Percentiles rank a stretch among this genome's conserved stretches.
These are phyloP conservation scores for Neurospora tetrasperma DNA, from an alignment of 495 filamentous ascomycete genomes.

Conservation along the genomic window DNA sequence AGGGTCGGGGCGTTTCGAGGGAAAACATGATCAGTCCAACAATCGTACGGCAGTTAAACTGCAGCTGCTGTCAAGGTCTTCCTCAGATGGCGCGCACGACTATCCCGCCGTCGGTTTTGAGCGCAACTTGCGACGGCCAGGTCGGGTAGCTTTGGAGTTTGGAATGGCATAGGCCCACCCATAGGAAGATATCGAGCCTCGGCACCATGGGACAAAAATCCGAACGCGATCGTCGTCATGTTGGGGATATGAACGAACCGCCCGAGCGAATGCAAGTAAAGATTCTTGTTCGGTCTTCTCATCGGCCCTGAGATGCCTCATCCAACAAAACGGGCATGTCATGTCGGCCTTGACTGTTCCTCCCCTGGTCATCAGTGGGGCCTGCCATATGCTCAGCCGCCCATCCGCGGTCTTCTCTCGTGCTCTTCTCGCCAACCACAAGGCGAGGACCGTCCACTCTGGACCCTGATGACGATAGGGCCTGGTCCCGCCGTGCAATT, in stretches of 20 bases:
- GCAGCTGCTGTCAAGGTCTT: background rate
- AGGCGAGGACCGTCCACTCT: background rate
- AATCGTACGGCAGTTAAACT: background rate
- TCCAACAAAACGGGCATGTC: background rate
- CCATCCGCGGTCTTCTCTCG: background rate
- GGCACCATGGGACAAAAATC: background rate
- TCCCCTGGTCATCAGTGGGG: background rate
- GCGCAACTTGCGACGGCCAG: too few relatives aligned
- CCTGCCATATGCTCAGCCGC: background rate
- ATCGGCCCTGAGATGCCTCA: background rate
- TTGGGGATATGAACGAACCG: background rate
- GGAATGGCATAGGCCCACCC: background rate
- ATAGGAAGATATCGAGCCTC: background rate
- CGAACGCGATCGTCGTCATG: background rate
- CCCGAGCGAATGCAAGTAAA: background rate
- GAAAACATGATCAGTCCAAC: background rate
- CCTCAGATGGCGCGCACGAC: background rate
- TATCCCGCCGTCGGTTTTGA: too few relatives aligned
- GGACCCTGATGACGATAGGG: slow-evolving; percentile 13
- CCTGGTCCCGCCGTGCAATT: slow-evolving; percentile 6
- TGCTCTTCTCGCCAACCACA: background rate
- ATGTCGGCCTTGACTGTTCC: background rate
- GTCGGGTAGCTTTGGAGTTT: background rate
- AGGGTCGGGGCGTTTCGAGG: background rate
- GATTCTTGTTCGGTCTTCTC: background rate